Base-by-base conservation (phyloP, 352 stramenopile species). In the Globisporangium cylindrosporum region DNA sequence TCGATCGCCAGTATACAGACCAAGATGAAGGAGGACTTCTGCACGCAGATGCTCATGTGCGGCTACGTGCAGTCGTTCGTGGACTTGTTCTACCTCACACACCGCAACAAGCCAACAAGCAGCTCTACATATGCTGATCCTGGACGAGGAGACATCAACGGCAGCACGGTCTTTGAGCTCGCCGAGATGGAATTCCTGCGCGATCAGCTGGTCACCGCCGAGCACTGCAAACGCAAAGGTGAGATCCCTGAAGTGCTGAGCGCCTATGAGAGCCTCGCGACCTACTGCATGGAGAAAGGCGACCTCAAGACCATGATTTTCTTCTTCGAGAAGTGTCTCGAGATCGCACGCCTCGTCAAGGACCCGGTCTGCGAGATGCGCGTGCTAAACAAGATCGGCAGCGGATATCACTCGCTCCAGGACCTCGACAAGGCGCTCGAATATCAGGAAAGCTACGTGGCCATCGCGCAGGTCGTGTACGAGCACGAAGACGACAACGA, bases 1-100 rank as follows among this genome's bases (percentile, higher is more conserved):
- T 22, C 46, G 24, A 14, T 25, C 24, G 55, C 38, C 7, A 36
- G 29, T n/a, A 32, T 56, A 1, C 84, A 92, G 34, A 73, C 76
- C 20, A 91, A 89, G 53, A 78, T 91, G 61, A 90, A 91, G 65
- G 83, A 93, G 67, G 77, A 89, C 18, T 76, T 93, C 6, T 98
- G 90, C 66, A 88, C 93, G 56, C 82, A 95, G 55, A 86, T 98
- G 62, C 81, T 98, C 14, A 82, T 90, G 68, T 77, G 80, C 25
- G 94, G 94, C 36, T 97, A 96, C 72, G 93, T 98, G 46, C 93
- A 98, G 73, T 95, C 88, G 8, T 98, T 89, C 68, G 91, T 98
- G n/a, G 94, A 98, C 74, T 85, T 98, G 51, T 98, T 98, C 68
- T 98, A 98, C 78, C 85, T 98, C 22, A 96, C 87, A 18, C 92